Evolutionary conservation across 108 stramenopile species (phyloP).

Genomic region (Cyclotella sp.): DNA sequence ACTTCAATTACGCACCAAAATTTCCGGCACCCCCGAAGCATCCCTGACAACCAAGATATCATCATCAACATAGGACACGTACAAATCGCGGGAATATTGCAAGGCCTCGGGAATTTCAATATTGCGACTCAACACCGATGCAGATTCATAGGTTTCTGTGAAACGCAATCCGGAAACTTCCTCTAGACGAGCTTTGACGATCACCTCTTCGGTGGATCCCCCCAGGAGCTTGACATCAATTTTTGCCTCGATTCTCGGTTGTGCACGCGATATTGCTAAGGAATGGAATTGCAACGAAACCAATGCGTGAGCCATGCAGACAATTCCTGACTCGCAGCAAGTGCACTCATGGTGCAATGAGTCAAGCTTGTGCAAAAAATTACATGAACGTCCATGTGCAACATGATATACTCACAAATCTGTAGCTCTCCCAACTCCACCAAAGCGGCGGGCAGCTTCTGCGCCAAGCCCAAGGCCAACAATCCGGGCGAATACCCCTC

Average conservation of each 20-base stretch:
- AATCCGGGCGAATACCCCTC: conserved; percentile 83
- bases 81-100: conserved; percentile 81
- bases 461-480: conserved; percentile 70
- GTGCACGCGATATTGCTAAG: conserved; percentile 68
- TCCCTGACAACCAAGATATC: conserved; percentile 89
- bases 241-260: conserved; percentile 82
- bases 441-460: conserved; percentile 64
- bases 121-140: conserved; percentile 63
- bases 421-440: conserved; percentile 75
- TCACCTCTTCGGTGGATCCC: conserved; percentile 35
- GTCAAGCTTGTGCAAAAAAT: background rate
- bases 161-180: conserved; percentile 70
- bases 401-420: conserved; percentile 51
- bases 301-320: background rate
- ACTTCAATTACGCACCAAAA: conserved; percentile 70
- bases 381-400: background rate
- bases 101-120: conserved; percentile 73
- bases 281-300: background rate
- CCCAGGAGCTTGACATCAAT: conserved; percentile 59
- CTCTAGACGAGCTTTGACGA: conserved; percentile 51
- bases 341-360: background rate
- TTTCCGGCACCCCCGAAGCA: conserved; percentile 85
- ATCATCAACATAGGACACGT: conserved; percentile 90
- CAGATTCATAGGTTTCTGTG: conserved; percentile 85
- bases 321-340: too few species aligned